phyloP scores from a whole-genome alignment of 345 rosid species.

The Syzygium oleosum region DNA sequence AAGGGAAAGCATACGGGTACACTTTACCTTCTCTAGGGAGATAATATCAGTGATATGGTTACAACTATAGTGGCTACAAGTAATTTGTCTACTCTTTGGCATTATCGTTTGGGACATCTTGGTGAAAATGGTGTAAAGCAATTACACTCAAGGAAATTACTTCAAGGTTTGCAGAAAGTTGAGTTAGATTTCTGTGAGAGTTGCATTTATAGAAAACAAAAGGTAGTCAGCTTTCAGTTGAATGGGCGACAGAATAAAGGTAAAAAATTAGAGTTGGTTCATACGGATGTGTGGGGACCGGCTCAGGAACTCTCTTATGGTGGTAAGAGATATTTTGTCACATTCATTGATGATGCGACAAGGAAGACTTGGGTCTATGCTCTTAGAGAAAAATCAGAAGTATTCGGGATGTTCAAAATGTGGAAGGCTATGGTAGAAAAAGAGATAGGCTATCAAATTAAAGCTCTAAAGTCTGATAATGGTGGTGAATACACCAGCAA shows the following conservation, averaged over 20 bases:
- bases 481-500: not conserved
- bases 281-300: not conserved
- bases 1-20: rapidly evolving
- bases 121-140: not conserved
- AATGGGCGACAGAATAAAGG: rapidly evolving
- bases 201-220: too few relatives aligned
- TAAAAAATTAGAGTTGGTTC: too few relatives aligned
- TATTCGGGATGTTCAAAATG: not conserved
- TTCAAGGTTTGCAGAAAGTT: rapidly evolving
- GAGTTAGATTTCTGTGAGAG: not conserved
- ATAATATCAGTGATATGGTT: not conserved
- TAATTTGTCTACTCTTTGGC: not conserved
- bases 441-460: not conserved
- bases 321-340: not conserved
- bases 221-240: rapidly evolving
- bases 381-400: not conserved
- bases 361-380: not conserved
- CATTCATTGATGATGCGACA: not conserved
- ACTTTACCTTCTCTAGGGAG: not conserved
- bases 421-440: not conserved
- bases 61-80: rapidly evolving
- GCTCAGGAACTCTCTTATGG: not conserved
- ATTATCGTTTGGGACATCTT: too few relatives aligned
- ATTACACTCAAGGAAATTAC: not conserved
- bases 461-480: not conserved